A percentile compares a stretch with the other conserved stretches of the same genome.
These are phyloP conservation scores for Myxozyma mucilagina DNA, from an alignment of 805 yeast species.

Conservation along the genomic window DNA sequence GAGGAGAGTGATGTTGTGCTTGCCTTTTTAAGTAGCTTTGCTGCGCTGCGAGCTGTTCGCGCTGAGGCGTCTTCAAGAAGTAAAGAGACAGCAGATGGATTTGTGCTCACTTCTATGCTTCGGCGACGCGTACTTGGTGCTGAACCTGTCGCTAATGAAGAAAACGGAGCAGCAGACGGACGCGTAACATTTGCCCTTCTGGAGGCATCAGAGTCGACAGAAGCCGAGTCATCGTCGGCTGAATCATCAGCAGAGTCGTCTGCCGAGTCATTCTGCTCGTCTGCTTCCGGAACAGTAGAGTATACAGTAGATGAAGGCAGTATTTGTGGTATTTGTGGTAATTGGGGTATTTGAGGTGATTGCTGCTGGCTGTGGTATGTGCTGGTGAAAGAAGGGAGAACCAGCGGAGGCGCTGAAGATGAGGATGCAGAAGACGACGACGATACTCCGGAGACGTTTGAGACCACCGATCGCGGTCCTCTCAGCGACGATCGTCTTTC, in stretches of 20 bases:
- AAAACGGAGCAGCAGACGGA: neutral
- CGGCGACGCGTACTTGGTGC: slow-evolving; percentile 1
- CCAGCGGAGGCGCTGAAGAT: neutral
- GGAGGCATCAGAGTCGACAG: slow-evolving; percentile 7
- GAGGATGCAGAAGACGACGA: slow-evolving; percentile 6
- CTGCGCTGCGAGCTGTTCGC: neutral
- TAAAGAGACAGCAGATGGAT: slow-evolving; percentile 15
- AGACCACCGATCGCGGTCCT: slow-evolving; percentile 9
- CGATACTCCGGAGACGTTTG: slow-evolving; percentile 16
- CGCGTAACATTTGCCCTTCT: neutral
- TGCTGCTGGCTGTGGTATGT: slow-evolving; percentile 1
- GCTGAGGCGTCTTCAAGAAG: slow-evolving; percentile 10
- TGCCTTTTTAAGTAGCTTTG: slow-evolving; percentile 16
- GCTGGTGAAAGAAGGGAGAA: slow-evolving; percentile 21
- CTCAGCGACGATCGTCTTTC: neutral
- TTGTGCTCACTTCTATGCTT: neutral
- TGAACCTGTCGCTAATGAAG: slow-evolving; percentile 6
- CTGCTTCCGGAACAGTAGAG: too few relatives aligned
- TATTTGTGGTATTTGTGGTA: too few relatives aligned
- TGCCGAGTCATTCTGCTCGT: too few relatives aligned
- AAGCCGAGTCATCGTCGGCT: neutral
- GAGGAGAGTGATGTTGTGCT: slow-evolving; percentile 21
- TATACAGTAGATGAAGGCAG: too few relatives aligned
- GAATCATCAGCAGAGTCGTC: too few relatives aligned
- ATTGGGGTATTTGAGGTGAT: neutral